A percentile compares a stretch with the other conserved stretches of the same genome.
Evolutionary conservation across 2,329 filamentous ascomycete genomes (phyloP).

Genomic region (Thelonectria discophora): DNA sequence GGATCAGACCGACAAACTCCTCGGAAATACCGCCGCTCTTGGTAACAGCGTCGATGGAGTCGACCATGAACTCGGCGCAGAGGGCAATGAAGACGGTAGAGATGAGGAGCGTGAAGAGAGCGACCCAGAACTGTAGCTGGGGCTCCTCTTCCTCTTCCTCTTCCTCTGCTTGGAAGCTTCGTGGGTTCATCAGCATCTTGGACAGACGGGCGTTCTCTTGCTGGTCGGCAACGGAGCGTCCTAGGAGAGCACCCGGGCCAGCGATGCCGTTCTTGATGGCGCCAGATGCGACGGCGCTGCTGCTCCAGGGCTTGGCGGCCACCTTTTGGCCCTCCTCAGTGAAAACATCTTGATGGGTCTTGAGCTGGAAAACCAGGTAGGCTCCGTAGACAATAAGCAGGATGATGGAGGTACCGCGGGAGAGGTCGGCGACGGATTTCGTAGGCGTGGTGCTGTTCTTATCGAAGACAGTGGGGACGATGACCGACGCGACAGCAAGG

Average conservation of each 20-base stretch:
- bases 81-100: conserved; percentile 83
- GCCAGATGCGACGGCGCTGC: conserved; percentile 41
- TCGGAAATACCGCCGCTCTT: conserved; percentile 67
- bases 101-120: conserved; percentile 74
- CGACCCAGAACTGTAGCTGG: conserved; percentile 75
- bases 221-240: conserved; percentile 45
- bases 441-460: conserved; percentile 53
- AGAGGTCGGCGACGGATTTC: conserved; percentile 67
- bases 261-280: conserved; percentile 53
- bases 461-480: conserved; percentile 90
- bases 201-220: conserved; percentile 57
- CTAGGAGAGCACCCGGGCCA: conserved; percentile 51
- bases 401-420: conserved; percentile 79
- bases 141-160: conserved; percentile 77
- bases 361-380: conserved; percentile 91
- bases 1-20: conserved; percentile 82
- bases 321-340: conserved; percentile 82
- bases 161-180: conserved; percentile 52
- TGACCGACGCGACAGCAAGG: conserved; percentile 80
- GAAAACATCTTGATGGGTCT: conserved; percentile 84
- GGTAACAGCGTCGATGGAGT: conserved; percentile 75
- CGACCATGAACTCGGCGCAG: conserved; percentile 82
- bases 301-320: conserved; percentile 62
- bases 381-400: conserved; percentile 83
- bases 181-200: conserved; percentile 54